Evolutionary conservation across 2,329 filamentous ascomycete species (phyloP).

Genomic region (Trichoderma sp.): DNA sequence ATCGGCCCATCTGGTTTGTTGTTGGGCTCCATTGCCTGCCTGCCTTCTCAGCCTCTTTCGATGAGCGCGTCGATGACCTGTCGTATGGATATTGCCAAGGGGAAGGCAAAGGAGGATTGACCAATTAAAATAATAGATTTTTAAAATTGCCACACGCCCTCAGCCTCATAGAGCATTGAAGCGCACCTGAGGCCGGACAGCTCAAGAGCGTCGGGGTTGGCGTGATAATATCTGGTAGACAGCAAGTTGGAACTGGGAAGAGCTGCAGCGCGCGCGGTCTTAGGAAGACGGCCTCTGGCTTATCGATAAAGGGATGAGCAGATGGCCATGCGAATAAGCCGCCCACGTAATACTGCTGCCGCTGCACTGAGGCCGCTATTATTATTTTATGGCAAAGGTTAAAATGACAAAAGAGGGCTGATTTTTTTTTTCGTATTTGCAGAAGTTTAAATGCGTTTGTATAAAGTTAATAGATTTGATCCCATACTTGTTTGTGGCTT

Average conservation of each 20-base stretch:
- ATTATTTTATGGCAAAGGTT: not conserved
- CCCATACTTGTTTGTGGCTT: not conserved
- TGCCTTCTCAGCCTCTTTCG: not conserved
- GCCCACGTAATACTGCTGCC: not conserved
- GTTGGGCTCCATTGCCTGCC: constrained; percentile 29
- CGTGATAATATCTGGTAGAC: not conserved
- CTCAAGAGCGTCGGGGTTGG: not conserved
- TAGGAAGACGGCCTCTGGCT: not conserved
- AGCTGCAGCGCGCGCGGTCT: not conserved
- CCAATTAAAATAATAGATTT: not conserved
- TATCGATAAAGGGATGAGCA: constrained; percentile 5
- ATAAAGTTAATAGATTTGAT: not conserved
- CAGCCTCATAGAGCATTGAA: not conserved
- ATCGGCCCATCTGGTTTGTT: constrained; percentile 37
- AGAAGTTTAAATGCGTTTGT: not conserved
- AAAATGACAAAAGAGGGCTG: not conserved
- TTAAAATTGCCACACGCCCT: not conserved
- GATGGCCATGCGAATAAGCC: not conserved
- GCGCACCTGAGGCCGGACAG: not conserved
- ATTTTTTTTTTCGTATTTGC: not conserved
- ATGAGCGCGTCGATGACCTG: not conserved
- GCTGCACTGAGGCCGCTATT: not conserved
- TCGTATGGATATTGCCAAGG: not conserved
- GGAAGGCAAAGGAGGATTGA: not conserved
- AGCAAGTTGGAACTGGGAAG: not conserved